phyloP scores from a whole-genome alignment of 176 grass and related monocot species.

The Chrysopogon serrulatus region DNA sequence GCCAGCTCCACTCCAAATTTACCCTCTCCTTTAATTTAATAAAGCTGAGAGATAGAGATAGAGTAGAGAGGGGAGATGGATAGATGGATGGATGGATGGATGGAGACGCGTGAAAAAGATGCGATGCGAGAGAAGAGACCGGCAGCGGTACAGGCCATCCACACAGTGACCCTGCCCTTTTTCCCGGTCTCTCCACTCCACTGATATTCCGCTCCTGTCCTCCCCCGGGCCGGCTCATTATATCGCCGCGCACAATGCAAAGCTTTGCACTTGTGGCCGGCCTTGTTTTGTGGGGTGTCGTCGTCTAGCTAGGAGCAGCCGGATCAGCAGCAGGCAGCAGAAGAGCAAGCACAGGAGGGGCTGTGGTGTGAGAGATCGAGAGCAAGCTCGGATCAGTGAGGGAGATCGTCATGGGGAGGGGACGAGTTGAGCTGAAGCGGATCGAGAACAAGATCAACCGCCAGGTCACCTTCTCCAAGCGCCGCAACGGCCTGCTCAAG shows the following conservation, averaged over 20 bases:
- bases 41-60: neutral
- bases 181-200: slow-evolving; percentile 7
- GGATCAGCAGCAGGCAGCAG: neutral
- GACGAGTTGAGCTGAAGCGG: slow-evolving; percentile 87
- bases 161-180: slow-evolving; percentile 17
- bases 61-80: neutral
- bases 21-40: slow-evolving; percentile 33
- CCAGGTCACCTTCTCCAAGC: slow-evolving; percentile 98
- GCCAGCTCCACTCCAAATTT: slow-evolving; percentile 20
- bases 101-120: slow-evolving; percentile 29
- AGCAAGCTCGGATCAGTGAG: neutral
- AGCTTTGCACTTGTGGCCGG: neutral
- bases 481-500: slow-evolving; percentile 86
- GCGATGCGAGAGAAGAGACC: slow-evolving; percentile 37
- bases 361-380: neutral
- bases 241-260: slow-evolving; percentile 28
- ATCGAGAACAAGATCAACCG: slow-evolving; percentile 98
- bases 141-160: slow-evolving; percentile 18
- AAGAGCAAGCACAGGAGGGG: neutral
- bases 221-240: slow-evolving; percentile 1
- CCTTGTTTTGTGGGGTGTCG: neutral
- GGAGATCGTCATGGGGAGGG: slow-evolving; percentile 71
- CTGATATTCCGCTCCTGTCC: slow-evolving; percentile 16
- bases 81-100: neutral
- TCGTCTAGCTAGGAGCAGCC: neutral